Conservation (phyloP, 208 protist species). For the Trypanosoma scelopori region DNA sequence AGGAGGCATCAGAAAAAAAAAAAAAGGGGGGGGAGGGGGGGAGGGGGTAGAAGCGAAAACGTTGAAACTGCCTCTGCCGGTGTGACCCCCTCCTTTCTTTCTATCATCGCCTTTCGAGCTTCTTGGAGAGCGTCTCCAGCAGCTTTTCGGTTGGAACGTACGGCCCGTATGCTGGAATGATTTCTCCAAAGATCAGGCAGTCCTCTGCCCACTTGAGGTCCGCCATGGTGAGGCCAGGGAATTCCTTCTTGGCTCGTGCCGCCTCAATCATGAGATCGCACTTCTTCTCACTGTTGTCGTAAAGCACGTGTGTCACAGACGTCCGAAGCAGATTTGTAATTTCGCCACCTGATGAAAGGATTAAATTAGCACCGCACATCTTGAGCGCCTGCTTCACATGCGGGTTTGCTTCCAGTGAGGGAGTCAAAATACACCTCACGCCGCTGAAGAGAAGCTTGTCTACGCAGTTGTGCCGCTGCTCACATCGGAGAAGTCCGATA, state of each 20-base stretch:
- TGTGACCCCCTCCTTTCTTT: no score
- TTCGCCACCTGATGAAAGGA: slow-evolving; percentile 27
- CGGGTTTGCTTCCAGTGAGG: slow-evolving; percentile 41
- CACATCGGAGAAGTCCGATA: slow-evolving; percentile 62
- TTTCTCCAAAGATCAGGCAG: slow-evolving; percentile 79
- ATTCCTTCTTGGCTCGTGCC: slow-evolving; percentile 35
- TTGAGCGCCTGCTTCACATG: slow-evolving; percentile 41
- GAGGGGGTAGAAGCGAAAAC: no score
- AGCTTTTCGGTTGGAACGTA: slow-evolving; percentile 80
- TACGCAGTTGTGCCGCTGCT: slow-evolving; percentile 63
- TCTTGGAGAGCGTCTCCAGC: slow-evolving; percentile 81
- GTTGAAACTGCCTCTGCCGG: no score
- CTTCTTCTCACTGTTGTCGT: slow-evolving; percentile 80
- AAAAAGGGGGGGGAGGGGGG: no score
- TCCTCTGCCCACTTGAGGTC: slow-evolving; percentile 83
- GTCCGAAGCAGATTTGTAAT: slow-evolving; percentile 41
- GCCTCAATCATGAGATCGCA: slow-evolving; percentile 64
- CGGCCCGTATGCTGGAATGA: slow-evolving; percentile 65
- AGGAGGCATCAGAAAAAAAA: no score
- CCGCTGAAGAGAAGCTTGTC: slow-evolving; percentile 81
- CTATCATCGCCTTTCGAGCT: slow-evolving; percentile 39
- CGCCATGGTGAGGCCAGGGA: slow-evolving; percentile 67
- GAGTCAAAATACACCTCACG: slow-evolving; percentile 57
- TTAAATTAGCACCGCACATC: slow-evolving; percentile 63
- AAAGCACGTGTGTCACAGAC: slow-evolving; percentile 79